phyloP scores from a whole-genome alignment of 768 basidiomycete species.

The Galerina marginata region DNA sequence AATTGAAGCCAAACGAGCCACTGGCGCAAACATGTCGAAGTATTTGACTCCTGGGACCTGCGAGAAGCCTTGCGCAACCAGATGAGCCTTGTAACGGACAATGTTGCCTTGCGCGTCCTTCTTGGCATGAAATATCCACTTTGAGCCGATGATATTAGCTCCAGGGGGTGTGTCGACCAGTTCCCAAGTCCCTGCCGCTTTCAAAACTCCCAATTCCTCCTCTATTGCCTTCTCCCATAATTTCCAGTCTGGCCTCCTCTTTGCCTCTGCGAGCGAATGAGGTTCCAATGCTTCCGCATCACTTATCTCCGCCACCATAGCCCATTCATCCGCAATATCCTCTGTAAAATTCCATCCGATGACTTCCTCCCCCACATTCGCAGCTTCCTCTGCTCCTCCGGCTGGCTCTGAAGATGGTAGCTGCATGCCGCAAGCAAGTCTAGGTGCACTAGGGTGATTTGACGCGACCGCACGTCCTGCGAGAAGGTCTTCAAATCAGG shows the following conservation, averaged over 20 bases:
- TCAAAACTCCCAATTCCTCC: constrained; percentile 1
- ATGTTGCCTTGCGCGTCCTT: constrained; percentile 34
- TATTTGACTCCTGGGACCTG: constrained; percentile 48
- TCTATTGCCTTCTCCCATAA: constrained; percentile 32
- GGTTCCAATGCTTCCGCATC: constrained; percentile 25
- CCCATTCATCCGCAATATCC: constrained; percentile 25
- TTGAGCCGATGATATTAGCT: constrained; percentile 30
- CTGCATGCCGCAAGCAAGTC: constrained; percentile 15
- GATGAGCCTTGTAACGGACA: neutral
- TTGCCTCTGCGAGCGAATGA: constrained; percentile 22
- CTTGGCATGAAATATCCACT: constrained; percentile 42
- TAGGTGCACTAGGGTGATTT: constrained; percentile 2
- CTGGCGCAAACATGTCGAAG: constrained; percentile 37
- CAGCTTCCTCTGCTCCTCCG: neutral
- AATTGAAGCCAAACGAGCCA: constrained; percentile 29
- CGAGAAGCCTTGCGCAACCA: constrained; percentile 35
- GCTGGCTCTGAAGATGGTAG: neutral
- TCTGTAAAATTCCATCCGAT: constrained; percentile 14
- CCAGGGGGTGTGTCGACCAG: constrained; percentile 27
- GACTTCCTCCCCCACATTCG: constrained; percentile 3
- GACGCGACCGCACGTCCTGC: constrained; percentile 16
- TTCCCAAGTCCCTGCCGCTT: constrained; percentile 32
- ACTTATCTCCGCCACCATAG: constrained; percentile 26
- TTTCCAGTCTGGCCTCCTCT: constrained; percentile 20
- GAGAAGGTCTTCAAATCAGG: constrained; percentile 18